phyloP scores from a whole-genome alignment of 2,329 filamentous ascomycete species.

The Alternaria novae-zelandiae region DNA sequence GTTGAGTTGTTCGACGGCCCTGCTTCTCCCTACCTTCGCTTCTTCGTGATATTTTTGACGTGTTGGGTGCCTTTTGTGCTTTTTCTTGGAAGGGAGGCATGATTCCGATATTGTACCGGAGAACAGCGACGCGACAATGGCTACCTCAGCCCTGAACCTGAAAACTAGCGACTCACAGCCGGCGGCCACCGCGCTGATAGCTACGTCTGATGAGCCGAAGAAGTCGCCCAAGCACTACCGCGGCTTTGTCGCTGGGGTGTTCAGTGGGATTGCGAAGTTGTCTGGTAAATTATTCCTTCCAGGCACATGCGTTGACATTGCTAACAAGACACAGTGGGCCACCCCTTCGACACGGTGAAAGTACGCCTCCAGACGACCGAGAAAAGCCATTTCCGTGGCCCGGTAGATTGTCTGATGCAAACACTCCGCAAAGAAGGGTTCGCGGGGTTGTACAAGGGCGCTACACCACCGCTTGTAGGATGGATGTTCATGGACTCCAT shows the following conservation, averaged over 20 bases:
- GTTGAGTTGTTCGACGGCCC: background rate
- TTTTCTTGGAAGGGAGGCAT: constrained; percentile 26
- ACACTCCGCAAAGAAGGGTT: constrained; percentile 87
- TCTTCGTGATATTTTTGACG: background rate
- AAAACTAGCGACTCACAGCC: constrained; percentile 35
- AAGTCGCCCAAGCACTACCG: constrained; percentile 71
- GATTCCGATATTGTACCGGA: constrained; percentile 16
- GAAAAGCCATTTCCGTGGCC: constrained; percentile 78
- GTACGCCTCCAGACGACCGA: constrained; percentile 91
- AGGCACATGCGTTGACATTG: background rate
- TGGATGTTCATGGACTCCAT: constrained; percentile 98
- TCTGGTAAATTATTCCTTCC: constrained; percentile 63
- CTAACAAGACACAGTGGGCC: constrained; percentile 57
- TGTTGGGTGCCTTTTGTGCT: background rate
- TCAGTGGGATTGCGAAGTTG: constrained; percentile 90
- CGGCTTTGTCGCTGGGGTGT: constrained; percentile 96
- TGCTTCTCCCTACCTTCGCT: background rate
- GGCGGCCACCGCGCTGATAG: constrained; percentile 31
- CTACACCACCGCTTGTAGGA: constrained; percentile 86
- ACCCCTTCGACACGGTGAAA: constrained; percentile 94
- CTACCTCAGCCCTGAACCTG: constrained; percentile 45
- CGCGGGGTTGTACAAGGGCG: constrained; percentile 89
- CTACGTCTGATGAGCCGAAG: constrained; percentile 34
- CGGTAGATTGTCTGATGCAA: constrained; percentile 82
- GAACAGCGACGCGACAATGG: constrained; percentile 35